A percentile compares a stretch with the other conserved stretches of the same genome.
Evolutionary conservation across 306 rosid genomes (phyloP).

Genomic region (Rosa multiflora): DNA sequence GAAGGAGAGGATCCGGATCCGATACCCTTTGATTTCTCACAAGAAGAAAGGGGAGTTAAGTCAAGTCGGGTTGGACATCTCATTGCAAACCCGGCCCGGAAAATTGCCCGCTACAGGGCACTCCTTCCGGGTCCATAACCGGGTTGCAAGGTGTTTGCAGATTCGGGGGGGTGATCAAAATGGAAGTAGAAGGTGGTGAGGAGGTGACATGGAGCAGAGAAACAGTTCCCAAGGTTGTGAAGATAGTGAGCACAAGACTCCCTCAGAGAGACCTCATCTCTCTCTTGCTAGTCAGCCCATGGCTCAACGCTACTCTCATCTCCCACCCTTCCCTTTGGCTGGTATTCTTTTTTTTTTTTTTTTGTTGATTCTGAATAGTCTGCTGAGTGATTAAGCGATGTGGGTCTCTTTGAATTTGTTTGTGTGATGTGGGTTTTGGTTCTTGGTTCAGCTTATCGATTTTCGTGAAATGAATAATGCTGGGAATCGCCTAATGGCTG

Average conservation of each 20-base stretch:
- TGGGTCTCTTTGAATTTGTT: neutral
- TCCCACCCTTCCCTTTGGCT: slow-evolving; percentile 62
- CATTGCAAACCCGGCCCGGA: neutral
- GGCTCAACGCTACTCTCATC: slow-evolving; percentile 52
- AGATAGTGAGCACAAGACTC: slow-evolving; percentile 54
- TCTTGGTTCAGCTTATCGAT: slow-evolving; percentile 41
- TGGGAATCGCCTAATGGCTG: slow-evolving; percentile 64
- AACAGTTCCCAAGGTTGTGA: slow-evolving; percentile 59
- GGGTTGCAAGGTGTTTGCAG: neutral
- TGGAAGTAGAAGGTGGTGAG: slow-evolving; percentile 35
- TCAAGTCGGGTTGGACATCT: too few relatives aligned
- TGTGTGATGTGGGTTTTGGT: slow-evolving; percentile 6
- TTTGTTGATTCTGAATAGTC: neutral
- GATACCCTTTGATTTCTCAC: too few relatives aligned
- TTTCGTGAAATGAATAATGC: slow-evolving; percentile 64
- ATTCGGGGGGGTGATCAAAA: neutral
- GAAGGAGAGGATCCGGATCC: too few relatives aligned
- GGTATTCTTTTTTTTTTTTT: slow-evolving; percentile 26
- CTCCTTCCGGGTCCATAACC: neutral
- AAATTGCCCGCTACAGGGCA: too few relatives aligned
- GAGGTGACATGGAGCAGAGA: slow-evolving; percentile 60
- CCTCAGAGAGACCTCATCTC: slow-evolving; percentile 57
- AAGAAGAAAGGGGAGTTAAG: too few relatives aligned
- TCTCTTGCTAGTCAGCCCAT: slow-evolving; percentile 63
- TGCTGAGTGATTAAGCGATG: neutral